Percentiles rank a stretch among this genome's conserved stretches.
Conservation (phyloP, 768 basidiomycete genomes). For the Phlebiopsis flavidoalba region DNA sequence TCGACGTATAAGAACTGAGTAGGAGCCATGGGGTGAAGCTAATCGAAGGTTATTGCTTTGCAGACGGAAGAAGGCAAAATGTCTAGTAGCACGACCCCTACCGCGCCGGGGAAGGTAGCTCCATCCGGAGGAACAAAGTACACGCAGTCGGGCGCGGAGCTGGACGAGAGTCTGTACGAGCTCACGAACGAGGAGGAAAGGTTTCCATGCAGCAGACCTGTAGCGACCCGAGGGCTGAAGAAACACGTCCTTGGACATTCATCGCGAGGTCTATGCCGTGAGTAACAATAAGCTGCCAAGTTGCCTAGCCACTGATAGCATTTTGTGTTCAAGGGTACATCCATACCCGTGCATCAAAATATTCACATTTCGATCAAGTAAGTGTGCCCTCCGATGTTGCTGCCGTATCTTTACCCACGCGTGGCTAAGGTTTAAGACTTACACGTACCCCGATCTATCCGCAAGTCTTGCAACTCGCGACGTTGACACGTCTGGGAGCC, state of each 20-base stretch:
- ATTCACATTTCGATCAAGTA: slow-evolving; percentile 22
- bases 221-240: slow-evolving; percentile 25
- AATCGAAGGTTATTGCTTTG: too few species aligned
- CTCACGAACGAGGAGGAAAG: slow-evolving; percentile 6
- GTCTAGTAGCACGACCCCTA: too few species aligned
- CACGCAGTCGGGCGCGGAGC: background rate
- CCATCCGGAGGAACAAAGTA: background rate
- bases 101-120: background rate
- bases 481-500: slow-evolving; percentile 28
- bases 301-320: background rate
- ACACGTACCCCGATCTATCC: slow-evolving; percentile 21
- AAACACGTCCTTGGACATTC: slow-evolving; percentile 23
- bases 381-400: background rate
- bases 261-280: slow-evolving; percentile 26
- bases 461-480: slow-evolving; percentile 30
- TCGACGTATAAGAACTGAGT: too few species aligned
- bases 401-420: background rate
- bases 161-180: slow-evolving; percentile 14
- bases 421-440: slow-evolving; percentile 19
- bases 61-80: too few species aligned
- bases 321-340: slow-evolving; percentile 15
- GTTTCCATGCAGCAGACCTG: slow-evolving; percentile 20
- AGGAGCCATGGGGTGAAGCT: too few species aligned
- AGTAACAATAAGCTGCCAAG: background rate
- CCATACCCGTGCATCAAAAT: slow-evolving; percentile 28